These are phyloP conservation scores for Penicillium arizonense DNA, from an alignment of 495 filamentous ascomycete species.

Conservation along the genomic window DNA sequence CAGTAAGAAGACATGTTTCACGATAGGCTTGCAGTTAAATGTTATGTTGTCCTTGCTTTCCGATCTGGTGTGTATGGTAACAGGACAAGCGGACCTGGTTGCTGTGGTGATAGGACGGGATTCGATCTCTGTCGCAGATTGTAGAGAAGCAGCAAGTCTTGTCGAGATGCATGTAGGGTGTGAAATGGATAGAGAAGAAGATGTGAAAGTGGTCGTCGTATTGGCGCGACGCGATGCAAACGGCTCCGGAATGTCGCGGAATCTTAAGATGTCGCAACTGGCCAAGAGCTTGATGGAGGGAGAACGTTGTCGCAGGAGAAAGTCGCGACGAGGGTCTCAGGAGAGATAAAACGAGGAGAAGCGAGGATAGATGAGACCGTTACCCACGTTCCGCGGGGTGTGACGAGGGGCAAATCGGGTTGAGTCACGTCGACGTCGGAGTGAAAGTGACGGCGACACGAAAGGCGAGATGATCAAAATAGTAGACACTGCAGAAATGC, in stretches of 20 bases:
- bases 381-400: constrained; percentile 27
- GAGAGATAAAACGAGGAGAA: constrained; percentile 4
- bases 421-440: constrained; percentile 20
- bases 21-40: constrained; percentile 1
- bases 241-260: constrained; percentile 19
- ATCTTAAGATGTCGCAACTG: background rate
- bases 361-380: constrained; percentile 11
- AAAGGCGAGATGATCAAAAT: background rate
- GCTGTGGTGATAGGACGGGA: background rate
- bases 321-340: background rate
- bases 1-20: constrained; percentile 28
- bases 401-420: constrained; percentile 12
- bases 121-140: background rate
- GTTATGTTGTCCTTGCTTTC: constrained; percentile 4
- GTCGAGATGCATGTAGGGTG: constrained; percentile 6
- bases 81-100: background rate
- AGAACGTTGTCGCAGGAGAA: background rate
- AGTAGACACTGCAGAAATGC: background rate
- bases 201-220: constrained; percentile 2
- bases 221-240: constrained; percentile 23
- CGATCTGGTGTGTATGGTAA: background rate
- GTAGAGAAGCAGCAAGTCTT: background rate
- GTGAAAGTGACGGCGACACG: background rate
- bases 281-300: background rate
- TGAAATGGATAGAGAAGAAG: background rate